Evolutionary conservation across 768 basidiomycete genomes (phyloP), one percentile per base, ranked within the genome.

Genomic region (Paxillus ammoniavirescens): DNA sequence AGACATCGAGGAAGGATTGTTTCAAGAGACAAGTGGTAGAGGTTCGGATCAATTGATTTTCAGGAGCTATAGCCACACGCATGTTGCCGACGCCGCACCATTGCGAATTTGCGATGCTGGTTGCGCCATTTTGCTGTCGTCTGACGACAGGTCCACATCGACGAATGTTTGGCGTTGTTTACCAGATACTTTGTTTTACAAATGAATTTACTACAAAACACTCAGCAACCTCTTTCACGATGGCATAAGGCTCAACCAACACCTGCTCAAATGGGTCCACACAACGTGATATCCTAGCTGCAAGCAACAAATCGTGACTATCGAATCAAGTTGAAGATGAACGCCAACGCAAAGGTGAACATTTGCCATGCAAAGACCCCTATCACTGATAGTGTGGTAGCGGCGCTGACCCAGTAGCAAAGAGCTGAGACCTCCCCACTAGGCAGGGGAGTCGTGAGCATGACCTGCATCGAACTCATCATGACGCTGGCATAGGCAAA

Each of bases 401-500:
- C 15, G 14, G 44, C 36, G 45, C 52, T 41, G 21, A 46, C 36
- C 52, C 52, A 53, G 18, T 45, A 53, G n/a, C 45, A 53, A n/a
- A 46, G 23, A 15, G 36, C 45, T 15, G 37, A 31, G 23, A 53
- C 21, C 10, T 46, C 43, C 12, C 36, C 9, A 37, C 43, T 37
- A 23, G 44, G 31, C 14, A 47, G 36, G 13, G 52, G 26, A 12
- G 45, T 46, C 8, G 52, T 41, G 26, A 46, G 43, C 52, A 53
- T 31, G 35, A 53, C 52, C 43, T 53, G 52, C 43, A 53, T 38
- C 6, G 44, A 44, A 33, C 52, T 47, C 37, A 53, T 45, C 5
- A 47, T 21, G 9, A 53, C 44, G 45, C 52, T 53, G 18, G 28
- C 45, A 35, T 53, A 53, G 35, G 52, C 52, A 37, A 53, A 40